Evolutionary conservation across 331 rosid genomes (phyloP).

Genomic region (Prunus yedoensis): DNA sequence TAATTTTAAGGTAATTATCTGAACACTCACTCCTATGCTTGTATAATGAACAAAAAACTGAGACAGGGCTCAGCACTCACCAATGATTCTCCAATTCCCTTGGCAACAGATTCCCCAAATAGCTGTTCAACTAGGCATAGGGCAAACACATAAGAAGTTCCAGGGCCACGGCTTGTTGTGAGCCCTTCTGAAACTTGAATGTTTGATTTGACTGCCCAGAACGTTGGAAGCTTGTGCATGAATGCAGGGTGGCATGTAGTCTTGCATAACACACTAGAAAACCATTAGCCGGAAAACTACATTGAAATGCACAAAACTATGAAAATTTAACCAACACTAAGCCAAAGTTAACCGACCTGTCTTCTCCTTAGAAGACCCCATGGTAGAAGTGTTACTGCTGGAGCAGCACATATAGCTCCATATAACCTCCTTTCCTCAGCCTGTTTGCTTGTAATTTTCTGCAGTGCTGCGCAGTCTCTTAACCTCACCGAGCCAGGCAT

Average conservation of each 20-base stretch:
- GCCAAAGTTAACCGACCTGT: constrained; percentile 49
- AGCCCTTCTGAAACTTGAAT: constrained; percentile 84
- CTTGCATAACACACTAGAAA: constrained; percentile 60
- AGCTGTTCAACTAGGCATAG: constrained; percentile 80
- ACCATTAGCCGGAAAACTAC: constrained; percentile 41
- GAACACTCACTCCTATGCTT: not conserved
- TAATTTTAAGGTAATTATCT: not conserved
- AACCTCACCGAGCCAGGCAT: constrained; percentile 94
- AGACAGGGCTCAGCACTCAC: constrained; percentile 65
- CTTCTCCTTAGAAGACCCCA: constrained; percentile 88
- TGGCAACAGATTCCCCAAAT: constrained; percentile 69
- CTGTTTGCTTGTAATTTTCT: constrained; percentile 67
- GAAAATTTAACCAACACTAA: constrained; percentile 10
- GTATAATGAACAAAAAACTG: not conserved
- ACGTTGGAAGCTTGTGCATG: constrained; percentile 79
- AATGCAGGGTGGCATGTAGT: constrained; percentile 95
- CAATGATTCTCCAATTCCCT: constrained; percentile 64
- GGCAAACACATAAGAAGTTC: constrained; percentile 79
- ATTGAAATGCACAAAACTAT: constrained; percentile 1
- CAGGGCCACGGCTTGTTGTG: constrained; percentile 95
- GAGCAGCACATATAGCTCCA: constrained; percentile 97
- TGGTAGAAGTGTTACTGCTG: constrained; percentile 88
- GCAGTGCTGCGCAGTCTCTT: constrained; percentile 70
- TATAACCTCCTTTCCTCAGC: constrained; percentile 79
- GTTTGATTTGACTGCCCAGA: constrained; percentile 90